Conservation (phyloP, 306 rosid species). For the Rosa chinensis region DNA sequence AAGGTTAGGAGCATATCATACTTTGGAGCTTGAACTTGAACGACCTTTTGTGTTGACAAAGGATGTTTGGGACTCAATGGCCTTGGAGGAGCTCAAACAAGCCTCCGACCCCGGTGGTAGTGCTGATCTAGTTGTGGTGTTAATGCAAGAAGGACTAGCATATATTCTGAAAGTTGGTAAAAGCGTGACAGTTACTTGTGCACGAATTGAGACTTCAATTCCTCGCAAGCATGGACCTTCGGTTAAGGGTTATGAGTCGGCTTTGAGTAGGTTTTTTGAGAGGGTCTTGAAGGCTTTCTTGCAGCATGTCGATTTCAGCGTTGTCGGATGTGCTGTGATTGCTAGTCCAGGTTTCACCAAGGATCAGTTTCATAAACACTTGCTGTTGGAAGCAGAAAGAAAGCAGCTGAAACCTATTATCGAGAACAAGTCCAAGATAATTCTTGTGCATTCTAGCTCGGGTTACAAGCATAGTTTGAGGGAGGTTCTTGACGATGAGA, state of each 20-base stretch:
- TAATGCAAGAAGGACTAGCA: conserved; percentile 99
- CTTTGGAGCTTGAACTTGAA: conserved; percentile 83
- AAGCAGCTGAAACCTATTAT: conserved; percentile 76
- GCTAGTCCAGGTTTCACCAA: conserved; percentile 99
- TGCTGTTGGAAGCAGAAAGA: conserved; percentile 92
- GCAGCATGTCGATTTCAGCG: conserved; percentile 83
- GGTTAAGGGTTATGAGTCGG: conserved; percentile 93
- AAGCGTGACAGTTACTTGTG: conserved; percentile 80
- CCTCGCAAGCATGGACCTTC: conserved; percentile 98
- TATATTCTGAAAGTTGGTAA: conserved; percentile 83
- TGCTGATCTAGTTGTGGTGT: conserved; percentile 93
- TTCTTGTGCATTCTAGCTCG: conserved; percentile 84
- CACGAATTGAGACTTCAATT: conserved; percentile 87
- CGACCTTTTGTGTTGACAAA: conserved; percentile 95
- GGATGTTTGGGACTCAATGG: conserved; percentile 88
- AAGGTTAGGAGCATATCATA: conserved; percentile 92
- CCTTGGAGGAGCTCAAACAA: conserved; percentile 75
- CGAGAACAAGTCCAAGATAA: conserved; percentile 78
- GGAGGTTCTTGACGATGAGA: conserved; percentile 90
- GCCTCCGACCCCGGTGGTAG: conserved; percentile 93
- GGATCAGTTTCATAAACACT: conserved; percentile 90
- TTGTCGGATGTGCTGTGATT: conserved; percentile 85
- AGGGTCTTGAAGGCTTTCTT: conserved; percentile 90
- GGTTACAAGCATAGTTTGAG: conserved; percentile 94
- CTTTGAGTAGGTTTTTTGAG: conserved; percentile 75